Conservation (phyloP, 495 filamentous ascomycete genomes). For the Opeltia flavorubescens region DNA sequence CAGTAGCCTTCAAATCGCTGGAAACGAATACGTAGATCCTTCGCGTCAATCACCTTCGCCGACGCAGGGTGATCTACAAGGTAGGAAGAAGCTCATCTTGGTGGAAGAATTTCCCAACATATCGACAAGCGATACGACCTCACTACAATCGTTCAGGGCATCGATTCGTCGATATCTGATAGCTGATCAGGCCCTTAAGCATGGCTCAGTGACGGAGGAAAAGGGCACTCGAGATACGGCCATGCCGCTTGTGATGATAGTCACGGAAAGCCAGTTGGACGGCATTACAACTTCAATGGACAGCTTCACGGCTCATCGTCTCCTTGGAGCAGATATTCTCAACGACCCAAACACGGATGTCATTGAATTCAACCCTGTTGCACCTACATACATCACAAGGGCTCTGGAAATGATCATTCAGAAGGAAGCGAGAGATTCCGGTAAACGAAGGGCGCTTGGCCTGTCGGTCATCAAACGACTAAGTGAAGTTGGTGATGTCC, state of each 20-base stretch:
- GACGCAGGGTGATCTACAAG: neutral
- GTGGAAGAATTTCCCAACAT: slow-evolving; percentile 93
- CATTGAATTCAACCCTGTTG: slow-evolving; percentile 86
- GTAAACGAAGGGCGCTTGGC: slow-evolving; percentile 50
- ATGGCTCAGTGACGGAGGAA: slow-evolving; percentile 18
- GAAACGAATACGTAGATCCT: slow-evolving; percentile 1
- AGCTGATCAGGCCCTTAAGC: slow-evolving; percentile 39
- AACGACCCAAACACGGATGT: slow-evolving; percentile 58
- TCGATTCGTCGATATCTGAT: slow-evolving; percentile 57
- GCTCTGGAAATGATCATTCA: slow-evolving; percentile 64
- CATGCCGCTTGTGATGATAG: slow-evolving; percentile 71
- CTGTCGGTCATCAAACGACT: slow-evolving; percentile 58
- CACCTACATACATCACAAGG: slow-evolving; percentile 71
- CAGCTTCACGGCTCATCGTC: slow-evolving; percentile 76
- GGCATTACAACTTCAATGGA: slow-evolving; percentile 64
- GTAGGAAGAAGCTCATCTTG: slow-evolving; percentile 48
- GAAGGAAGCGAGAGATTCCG: slow-evolving; percentile 64
- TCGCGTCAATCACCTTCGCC: neutral
- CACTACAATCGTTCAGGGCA: slow-evolving; percentile 58
- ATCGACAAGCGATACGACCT: slow-evolving; percentile 49
- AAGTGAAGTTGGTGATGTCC: slow-evolving; percentile 75
- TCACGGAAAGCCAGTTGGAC: slow-evolving; percentile 74
- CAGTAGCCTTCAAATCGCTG: slow-evolving; percentile 49
- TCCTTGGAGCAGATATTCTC: slow-evolving; percentile 74
- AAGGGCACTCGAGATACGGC: slow-evolving; percentile 19